Evolutionary conservation across 2,329 filamentous ascomycete genomes (phyloP), one percentile per base, ranked within the genome.

Genomic region (Clarireedia sp.): DNA sequence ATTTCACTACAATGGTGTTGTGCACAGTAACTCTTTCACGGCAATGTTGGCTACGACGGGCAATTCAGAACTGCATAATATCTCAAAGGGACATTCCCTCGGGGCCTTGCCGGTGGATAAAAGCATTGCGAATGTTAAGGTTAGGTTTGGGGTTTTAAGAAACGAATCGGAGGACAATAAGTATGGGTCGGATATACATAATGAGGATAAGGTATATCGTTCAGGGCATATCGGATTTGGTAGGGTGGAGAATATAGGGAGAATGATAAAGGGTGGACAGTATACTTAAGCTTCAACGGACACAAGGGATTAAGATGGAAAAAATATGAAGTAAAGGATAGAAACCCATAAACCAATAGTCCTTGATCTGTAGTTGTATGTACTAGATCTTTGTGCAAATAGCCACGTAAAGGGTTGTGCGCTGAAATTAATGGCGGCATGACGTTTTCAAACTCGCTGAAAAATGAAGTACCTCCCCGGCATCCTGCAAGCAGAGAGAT

Each of bases 21-120:
- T 50, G 14, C 55, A 62, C 43, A 56, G 47, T 26, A 58, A 51
- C 6, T 40, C 47, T 4, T 62, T 62, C 59, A 61, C 60, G 14
- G 48, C 59, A 16, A 56, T 62, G 23, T 37, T 61, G 3, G 44
- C 48, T 38, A 59, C 52, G 12, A 61, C 59, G 5, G 17, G 57
- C 19, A 59, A 58, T 49, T 3, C 16, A 3, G 47, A 49, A 5
- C 36, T 61, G 14, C 50, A 59, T 51, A 45, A 16, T 5, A 14
- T 59, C 44, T 26, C 36, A 2, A 29, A 23, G 26, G 58, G 58
- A 8, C 47, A 59, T 48, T 54, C 52, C 7, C 17, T 55, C 26
- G 58, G 56, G 3, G 41, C 57, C 1, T 19, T 19, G 19, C 46
- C 49, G 16, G 8, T 38, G 24, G 24, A 26, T 14, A 40, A 17